Base-by-base conservation (phyloP, 192 early-diverging fungal genomes). In the Coemansia sp. region DNA sequence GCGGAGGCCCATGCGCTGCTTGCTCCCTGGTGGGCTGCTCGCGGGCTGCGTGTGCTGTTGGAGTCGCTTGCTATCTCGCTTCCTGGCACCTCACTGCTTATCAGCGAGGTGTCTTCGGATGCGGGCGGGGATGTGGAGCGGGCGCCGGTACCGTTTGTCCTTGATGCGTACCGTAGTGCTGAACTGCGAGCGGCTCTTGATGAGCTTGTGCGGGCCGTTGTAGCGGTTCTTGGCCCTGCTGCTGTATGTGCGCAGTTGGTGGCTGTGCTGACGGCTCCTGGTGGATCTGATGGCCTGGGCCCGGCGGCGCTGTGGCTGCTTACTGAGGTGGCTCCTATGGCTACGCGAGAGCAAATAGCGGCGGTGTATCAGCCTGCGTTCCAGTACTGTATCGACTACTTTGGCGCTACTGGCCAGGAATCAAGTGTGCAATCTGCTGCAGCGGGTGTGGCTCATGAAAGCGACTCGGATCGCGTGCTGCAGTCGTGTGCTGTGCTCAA, bases 71-170 rank as follows among this genome's bases (percentile, higher is more conserved):
- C 38, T 3, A 31, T 80, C 16, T 61, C 72, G 36, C 40, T 80
- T 9, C 73, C 77, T 0, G 77, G 77, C 0, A 80, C 77, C 3
- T 63, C 77, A 6, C 45, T 80, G 48, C 66, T 80, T 20, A 62
- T 69, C 2, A 20, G 60, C 10, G 76, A 73, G 3, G 55, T 67
- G 3, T 7, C 62, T 2, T n/a, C 60, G 1, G 59, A 62, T 3
- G 14, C 21, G 1, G 38, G 51, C 8, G 34, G 39, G 26, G 48
- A 43, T 5, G 16, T 9, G 10, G 8, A n/a, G 9, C 21, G 48
- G 9, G 48, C 24, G n/a, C 48, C 48, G 4, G 72, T 61, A 6
- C 31, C 39, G 14, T 74, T 65, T 26, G 66, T 80, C 8, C 63
- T 74, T 21, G 72, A 67, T 4, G 33, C 43, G 20, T 80, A 71